Base-by-base conservation (phyloP, 495 filamentous ascomycete genomes). In the Talaromyces liani region DNA sequence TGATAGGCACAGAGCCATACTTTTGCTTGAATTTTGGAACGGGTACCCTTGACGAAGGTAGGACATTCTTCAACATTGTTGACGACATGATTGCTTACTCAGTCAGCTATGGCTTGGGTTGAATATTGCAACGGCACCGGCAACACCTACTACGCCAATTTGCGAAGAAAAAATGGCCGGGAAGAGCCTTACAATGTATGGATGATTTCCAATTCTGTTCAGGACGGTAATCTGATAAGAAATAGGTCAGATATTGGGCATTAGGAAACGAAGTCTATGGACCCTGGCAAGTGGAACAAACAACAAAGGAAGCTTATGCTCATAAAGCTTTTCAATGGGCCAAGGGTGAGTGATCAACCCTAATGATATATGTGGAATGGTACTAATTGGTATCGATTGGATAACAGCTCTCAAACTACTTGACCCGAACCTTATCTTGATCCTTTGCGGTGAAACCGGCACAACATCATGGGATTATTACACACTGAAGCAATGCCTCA, bases 311-410 rank as follows among this genome's bases (percentile, higher is more conserved):
- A 67, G 87, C 85, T 69, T 93, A 93, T 68, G 83, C 90, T 24
- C 85, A 88, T 72, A 88, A 86, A 68, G 90, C 89, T 1, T 77
- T 82, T 41, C 90, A 93, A 77, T 93, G 89, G 89, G 88, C 86
- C 20, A 92, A 92, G 74, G 77, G 77, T 76, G 16, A 36, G 5
- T 36, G 6, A 31, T n/a, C 25, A 47, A 55, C 45, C 12, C 12
- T 4, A 12, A 7, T 20, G 45, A 8, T 9, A 49, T 20, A 10
- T 45, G 39, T 20, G 18, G 4, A 9, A 49, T 49, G 18, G 5
- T 20, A 9, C 45, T 49, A 49, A 49, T 49, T 12, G n/a, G 2
- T 20, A 2, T 18, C 16, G n/a, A 49, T 20, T 20, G 27, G 1
- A 6, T 18, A 10, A 8, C 55, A 78, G 88, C 88, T 6, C 79